A percentile compares a stretch with the other conserved stretches of the same genome.
These are phyloP conservation scores for Puccinia coronata DNA, from an alignment of 1,284 basidiomycete genomes.

Conservation along the genomic window DNA sequence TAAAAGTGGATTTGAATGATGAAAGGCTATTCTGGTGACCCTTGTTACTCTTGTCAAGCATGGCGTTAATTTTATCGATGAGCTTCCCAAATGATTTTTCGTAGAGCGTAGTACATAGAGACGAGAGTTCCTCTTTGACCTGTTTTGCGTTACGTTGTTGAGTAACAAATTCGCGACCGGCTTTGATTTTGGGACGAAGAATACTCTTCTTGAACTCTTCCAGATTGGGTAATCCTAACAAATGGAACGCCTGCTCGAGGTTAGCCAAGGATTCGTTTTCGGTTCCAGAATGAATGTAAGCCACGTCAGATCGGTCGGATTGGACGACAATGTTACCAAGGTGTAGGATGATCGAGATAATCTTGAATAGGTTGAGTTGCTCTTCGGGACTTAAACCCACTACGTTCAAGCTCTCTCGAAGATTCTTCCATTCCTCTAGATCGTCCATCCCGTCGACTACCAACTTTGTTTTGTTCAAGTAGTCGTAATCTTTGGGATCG, in stretches of 20 bases:
- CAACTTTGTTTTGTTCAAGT: constrained; percentile 81
- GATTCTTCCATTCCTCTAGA: constrained; percentile 76
- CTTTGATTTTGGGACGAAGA: constrained; percentile 82
- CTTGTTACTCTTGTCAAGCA: constrained; percentile 81
- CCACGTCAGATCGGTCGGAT: constrained; percentile 81
- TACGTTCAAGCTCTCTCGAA: constrained; percentile 78
- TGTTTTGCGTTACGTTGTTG: constrained; percentile 89
- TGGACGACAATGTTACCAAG: constrained; percentile 89
- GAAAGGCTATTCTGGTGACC: constrained; percentile 40
- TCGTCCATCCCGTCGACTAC: constrained; percentile 96
- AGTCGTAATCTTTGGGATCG: constrained; percentile 80
- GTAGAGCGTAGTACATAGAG: constrained; percentile 93
- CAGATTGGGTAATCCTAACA: constrained; percentile 80
- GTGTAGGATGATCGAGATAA: constrained; percentile 89
- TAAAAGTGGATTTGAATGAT: constrained; percentile 84
- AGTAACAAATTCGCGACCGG: constrained; percentile 94
- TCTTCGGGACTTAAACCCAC: constrained; percentile 83
- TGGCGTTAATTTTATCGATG: constrained; percentile 92
- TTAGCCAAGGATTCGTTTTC: constrained; percentile 54
- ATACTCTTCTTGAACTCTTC: constrained; percentile 86
- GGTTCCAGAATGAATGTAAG: constrained; percentile 66
- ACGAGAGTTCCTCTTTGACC: constrained; percentile 86
- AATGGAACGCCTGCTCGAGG: constrained; percentile 81
- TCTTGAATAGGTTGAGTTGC: constrained; percentile 89
- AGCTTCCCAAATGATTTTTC: constrained; percentile 94